These are phyloP conservation scores for Neonectria sp. DNA, from an alignment of 2,329 filamentous ascomycete genomes.

Conservation along the genomic window DNA sequence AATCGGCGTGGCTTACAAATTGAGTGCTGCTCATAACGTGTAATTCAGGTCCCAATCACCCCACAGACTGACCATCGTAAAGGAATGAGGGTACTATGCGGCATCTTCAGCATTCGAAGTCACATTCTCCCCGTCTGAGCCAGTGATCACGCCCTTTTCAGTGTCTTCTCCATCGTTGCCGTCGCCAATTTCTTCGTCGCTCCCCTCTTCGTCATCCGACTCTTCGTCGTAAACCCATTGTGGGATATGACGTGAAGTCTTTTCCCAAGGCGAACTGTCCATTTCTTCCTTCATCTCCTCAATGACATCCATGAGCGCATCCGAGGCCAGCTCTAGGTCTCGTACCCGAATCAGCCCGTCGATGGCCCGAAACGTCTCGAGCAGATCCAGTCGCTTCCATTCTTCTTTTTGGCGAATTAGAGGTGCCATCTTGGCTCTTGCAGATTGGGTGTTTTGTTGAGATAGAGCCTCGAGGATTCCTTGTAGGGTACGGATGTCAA, in stretches of 20 bases:
- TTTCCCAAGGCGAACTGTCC: neutral
- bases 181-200: no score
- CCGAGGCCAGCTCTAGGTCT: slow-evolving; percentile 13
- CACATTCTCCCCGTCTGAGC: neutral
- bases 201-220: neutral
- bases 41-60: no score
- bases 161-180: neutral
- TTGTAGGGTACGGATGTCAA: slow-evolving; percentile 9
- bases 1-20: neutral
- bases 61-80: no score
- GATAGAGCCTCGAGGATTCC: neutral
- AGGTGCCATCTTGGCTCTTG: neutral
- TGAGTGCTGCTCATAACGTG: neutral
- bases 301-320: slow-evolving; percentile 25
- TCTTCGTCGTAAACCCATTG: neutral
- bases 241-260: neutral
- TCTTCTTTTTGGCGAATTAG: slow-evolving; percentile 20
- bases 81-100: no score
- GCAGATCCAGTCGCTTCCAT: neutral
- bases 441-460: accelerated
- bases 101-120: no score
- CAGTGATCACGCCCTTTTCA: neutral
- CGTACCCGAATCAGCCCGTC: slow-evolving; percentile 19
- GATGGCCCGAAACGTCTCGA: slow-evolving; percentile 32
- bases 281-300: slow-evolving; percentile 30